phyloP scores from a whole-genome alignment of 768 basidiomycete species.

The Hirschioporus abietinus region DNA sequence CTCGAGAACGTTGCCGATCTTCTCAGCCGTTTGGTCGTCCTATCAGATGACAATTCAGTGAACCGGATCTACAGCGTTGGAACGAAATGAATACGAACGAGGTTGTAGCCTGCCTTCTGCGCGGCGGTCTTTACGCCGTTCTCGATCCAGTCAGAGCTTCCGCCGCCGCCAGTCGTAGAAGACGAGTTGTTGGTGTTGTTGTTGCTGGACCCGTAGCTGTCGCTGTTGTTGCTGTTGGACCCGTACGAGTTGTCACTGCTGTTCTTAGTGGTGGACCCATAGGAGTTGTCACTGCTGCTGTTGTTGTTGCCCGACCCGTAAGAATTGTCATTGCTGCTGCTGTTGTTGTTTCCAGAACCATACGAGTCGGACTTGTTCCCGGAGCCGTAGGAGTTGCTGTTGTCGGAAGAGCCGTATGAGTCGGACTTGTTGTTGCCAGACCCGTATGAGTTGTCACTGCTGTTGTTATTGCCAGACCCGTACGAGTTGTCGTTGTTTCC shows the following conservation, averaged over 20 bases:
- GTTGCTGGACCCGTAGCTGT: slow-evolving; percentile 3
- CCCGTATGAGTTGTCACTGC: slow-evolving; percentile 22
- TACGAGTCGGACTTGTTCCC: background rate
- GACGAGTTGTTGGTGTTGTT: slow-evolving; percentile 18
- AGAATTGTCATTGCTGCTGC: background rate
- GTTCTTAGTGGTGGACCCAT: slow-evolving; percentile 3
- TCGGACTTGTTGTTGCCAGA: slow-evolving; percentile 18
- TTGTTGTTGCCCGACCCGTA: slow-evolving; percentile 5
- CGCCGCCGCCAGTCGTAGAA: slow-evolving; percentile 10
- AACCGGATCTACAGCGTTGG: slow-evolving; percentile 10
- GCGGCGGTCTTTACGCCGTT: slow-evolving; percentile 33
- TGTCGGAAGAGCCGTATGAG: slow-evolving; percentile 9
- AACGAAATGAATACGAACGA: slow-evolving; percentile 29
- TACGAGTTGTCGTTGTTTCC: background rate
- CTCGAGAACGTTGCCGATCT: slow-evolving; percentile 32
- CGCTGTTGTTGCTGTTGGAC: slow-evolving; percentile 2
- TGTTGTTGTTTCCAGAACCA: slow-evolving; percentile 7
- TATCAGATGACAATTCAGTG: slow-evolving; percentile 12
- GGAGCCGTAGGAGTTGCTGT: slow-evolving; percentile 12
- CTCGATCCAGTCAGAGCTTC: slow-evolving; percentile 26
- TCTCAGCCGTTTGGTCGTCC: slow-evolving; percentile 31
- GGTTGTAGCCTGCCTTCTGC: slow-evolving; percentile 36
- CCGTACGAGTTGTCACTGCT: background rate
- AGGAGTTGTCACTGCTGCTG: background rate
- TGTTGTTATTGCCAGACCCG: slow-evolving; percentile 23